Evolutionary conservation across 176 grass and related monocot species (phyloP).

Genomic region (Ensete glaucum): DNA sequence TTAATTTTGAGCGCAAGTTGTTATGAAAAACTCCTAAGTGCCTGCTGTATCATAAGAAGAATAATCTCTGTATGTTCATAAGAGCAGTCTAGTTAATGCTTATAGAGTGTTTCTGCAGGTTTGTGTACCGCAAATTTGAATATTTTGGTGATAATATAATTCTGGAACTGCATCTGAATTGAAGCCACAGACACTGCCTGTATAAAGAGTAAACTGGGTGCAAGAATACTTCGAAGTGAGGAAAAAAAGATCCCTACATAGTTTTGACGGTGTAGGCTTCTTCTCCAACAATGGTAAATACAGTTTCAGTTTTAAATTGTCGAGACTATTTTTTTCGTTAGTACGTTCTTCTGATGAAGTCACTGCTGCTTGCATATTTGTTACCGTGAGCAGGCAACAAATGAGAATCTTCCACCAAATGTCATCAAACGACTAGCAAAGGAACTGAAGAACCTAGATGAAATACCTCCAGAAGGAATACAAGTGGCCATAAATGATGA

Average conservation of each 20-base stretch:
- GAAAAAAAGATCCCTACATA: not conserved
- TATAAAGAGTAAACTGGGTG: not conserved
- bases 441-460: constrained; percentile 88
- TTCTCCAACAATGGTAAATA: not conserved
- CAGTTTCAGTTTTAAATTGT: not conserved
- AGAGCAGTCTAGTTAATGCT: not conserved
- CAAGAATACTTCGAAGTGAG: not conserved
- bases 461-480: constrained; percentile 89
- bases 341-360: not conserved
- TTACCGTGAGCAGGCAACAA: constrained; percentile 46
- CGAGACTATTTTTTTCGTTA: not conserved
- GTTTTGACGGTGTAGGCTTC: too few relatives aligned
- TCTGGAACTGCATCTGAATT: too few relatives aligned
- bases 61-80: not conserved
- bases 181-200: not conserved
- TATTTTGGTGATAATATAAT: not conserved
- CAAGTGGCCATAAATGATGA: constrained; percentile 90
- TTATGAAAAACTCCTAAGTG: not conserved
- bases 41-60: not conserved
- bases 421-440: constrained; percentile 87
- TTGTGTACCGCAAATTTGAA: not conserved
- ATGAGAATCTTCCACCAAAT: constrained; percentile 89
- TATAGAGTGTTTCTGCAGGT: not conserved
- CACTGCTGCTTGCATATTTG: not conserved
- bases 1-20: not conserved